Base-by-base conservation (phyloP, 495 filamentous ascomycete genomes). In the Trichoderma parareesei region DNA sequence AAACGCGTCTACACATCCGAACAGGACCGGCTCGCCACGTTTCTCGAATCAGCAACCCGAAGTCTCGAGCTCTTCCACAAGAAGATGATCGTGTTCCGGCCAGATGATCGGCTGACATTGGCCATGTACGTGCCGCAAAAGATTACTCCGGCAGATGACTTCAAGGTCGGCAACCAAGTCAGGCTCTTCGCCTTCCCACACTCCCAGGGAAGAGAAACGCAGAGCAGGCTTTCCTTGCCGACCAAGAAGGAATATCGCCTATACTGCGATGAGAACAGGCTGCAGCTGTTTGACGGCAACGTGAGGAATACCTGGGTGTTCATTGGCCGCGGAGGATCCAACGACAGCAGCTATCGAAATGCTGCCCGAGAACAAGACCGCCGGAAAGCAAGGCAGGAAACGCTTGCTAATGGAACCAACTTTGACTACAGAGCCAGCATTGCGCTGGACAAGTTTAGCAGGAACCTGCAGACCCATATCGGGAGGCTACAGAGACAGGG, bases 141-240 rank as follows among this genome's bases (percentile, higher is more conserved):
- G 68, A 67, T 81, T 14, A 70, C 71, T 41, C 70, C 64, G 33
- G 64, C 70, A 11, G 43, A 75, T 40, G 80, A 82, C 63, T 70
- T 63, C 63, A 63, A 70, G 9, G 78, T 82, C 8, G 76, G 76
- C 60, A 69, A 74, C 63, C 65, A 61, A 13, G 78, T 81, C 7
- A 77, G 80, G 3, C 67, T 83, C 10, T 77, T 83, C 66, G 80
- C 81, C 0, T 80, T 83, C 55, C 76, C 81, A 8, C 77, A 76
- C 53, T 77, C 79, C 4, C 76, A 80, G 61, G 76, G 74, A 18
- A 69, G 64, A 8, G 64, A 74, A 48, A 70, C 67, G 1, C 66
- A 71, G 41, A 74, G 78, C 59, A 71, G 78, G 4, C 64, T 74
- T 27, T 68, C 72, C 5, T 64, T 79, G 0, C 75, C 75, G 0